phyloP scores from a whole-genome alignment of 1,284 basidiomycete genomes.

The Marasmius tenuissimus region DNA sequence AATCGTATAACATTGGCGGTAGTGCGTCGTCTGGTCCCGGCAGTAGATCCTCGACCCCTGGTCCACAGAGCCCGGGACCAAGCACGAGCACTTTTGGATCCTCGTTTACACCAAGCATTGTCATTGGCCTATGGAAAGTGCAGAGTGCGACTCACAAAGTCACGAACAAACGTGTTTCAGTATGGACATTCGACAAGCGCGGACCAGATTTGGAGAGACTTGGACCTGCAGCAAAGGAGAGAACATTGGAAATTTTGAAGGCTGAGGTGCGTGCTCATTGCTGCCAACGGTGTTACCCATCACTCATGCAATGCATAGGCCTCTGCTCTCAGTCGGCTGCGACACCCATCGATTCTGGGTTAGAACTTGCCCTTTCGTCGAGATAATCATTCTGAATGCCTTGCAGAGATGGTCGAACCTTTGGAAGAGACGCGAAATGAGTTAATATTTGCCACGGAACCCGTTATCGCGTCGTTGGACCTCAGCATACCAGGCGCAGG shows the following conservation, averaged over 20 bases:
- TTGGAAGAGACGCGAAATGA: slow-evolving; percentile 90
- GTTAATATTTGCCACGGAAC: slow-evolving; percentile 92
- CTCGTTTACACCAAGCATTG: slow-evolving; percentile 54
- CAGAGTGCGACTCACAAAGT: slow-evolving; percentile 84
- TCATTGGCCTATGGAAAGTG: slow-evolving; percentile 87
- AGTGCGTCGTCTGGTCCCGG: slow-evolving; percentile 31
- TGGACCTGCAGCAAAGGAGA: slow-evolving; percentile 63
- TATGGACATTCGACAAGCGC: slow-evolving; percentile 90
- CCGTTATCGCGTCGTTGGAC: slow-evolving; percentile 76
- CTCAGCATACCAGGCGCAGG: slow-evolving; percentile 70
- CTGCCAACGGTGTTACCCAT: slow-evolving; percentile 9
- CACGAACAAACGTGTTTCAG: slow-evolving; percentile 83
- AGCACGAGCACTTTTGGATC: slow-evolving; percentile 34
- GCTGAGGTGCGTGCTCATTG: slow-evolving; percentile 65
- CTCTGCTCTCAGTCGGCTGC: slow-evolving; percentile 79
- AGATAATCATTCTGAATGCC: not conserved
- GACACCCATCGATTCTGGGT: slow-evolving; percentile 94
- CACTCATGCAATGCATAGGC: slow-evolving; percentile 55
- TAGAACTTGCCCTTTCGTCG: slow-evolving; percentile 18
- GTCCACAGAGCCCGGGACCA: slow-evolving; percentile 43
- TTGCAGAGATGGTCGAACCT: slow-evolving; percentile 93
- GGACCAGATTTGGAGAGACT: slow-evolving; percentile 72
- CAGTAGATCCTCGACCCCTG: slow-evolving; percentile 65
- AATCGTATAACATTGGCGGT: slow-evolving; percentile 73
- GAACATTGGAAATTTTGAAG: slow-evolving; percentile 80